Base-by-base conservation (phyloP, 2,329 filamentous ascomycete genomes). In the Aspergillus latus region DNA sequence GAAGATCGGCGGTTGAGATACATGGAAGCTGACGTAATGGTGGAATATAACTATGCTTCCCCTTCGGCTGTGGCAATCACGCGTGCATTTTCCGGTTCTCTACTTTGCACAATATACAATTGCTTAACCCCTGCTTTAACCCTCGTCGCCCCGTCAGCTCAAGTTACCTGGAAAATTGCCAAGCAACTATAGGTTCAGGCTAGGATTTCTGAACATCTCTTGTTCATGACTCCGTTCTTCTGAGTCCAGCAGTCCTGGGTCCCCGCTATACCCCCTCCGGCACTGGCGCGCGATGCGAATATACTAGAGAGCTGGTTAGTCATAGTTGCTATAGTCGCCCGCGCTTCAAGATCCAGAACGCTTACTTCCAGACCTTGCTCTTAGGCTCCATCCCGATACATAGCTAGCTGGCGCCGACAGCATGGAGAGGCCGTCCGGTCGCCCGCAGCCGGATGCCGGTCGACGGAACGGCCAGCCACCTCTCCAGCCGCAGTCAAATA, bases 351-450 rank as follows among this genome's bases (percentile, higher is more conserved):
- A 15, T 15, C 10, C 40, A 16, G 29, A 9, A 10, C 11, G 30
- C 44, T 26, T 16, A 8, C 11, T 43, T 30, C 16, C 32, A 8
- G 21, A n/a, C 28, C 10, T 13, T 26, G 7, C 10, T 30, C 21
- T 16, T 9, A n/a, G 13, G 32, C 11, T 34, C 5, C 4, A 16
- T n/a, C 28, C 15, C 49, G 16, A 37, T 9, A 21, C 10, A 10
- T 36, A 39, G 29, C 39, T 6, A n/a, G 16, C 44, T 56, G 40
- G 45, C 34, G 49, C 34, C 8, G 34, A n/a, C 15, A 43, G 7
- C 16, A 61, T 62, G 62, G 59, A 62, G 29, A 43, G 45, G 11
- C 54, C 59, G n/a, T 59, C 57, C 26, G 45, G 37, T 40, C 36
- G 52, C n/a, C 60, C 56, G 13, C 52, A 63, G 42, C 21, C 45